Base-by-base conservation (phyloP, 2,329 filamentous ascomycete genomes). In the Aspergillus melleus region DNA sequence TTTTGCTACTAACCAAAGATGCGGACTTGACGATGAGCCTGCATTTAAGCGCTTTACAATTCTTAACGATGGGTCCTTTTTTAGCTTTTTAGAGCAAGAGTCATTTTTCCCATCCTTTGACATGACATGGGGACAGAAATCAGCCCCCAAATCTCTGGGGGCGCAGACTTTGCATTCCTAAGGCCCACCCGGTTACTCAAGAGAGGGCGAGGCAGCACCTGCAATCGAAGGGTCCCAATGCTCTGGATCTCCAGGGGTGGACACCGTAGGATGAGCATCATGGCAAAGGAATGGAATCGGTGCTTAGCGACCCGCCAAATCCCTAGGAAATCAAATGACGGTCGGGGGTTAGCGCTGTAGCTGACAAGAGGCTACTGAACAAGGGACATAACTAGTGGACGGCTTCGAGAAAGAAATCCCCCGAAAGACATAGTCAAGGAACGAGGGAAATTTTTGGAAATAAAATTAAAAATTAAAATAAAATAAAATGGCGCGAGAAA, bases 11-110 rank as follows among this genome's bases (percentile, higher is more conserved):
- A 67, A 63, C 62, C 36, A 65, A 61, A 69, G 66, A 62, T 65
- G 63, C 61, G 69, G 67, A 65, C 64, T 71, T 64, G 64, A 73
- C 62, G 67, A 71, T 66, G 65, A 66, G 59, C 68, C 70, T 73
- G 68, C 70, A 70, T 72, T 74, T 74, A 75, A 76, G 73, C 73
- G 73, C 73, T 69, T 68, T 63, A 57, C 59, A 63, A 67, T 66
- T 56, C 66, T 65, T 62, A 68, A 64, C 62, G 57, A 65, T 64
- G 58, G 67, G 67, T 66, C 66, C 66, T 62, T 47, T 47, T 47
- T 24, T 47, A 63, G 59, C 63, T 61, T 64, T 59, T 58, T 58
- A 12, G 36, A 42, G 36, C 36, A 53, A 56, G 51, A 55, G 53
- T 55, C 52, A 52, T 49, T 59, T 60, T 55, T 57, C 58, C 55